A percentile compares a stretch with the other conserved stretches of the same genome.
These are phyloP conservation scores for Fonsecaea erecta DNA, from an alignment of 2,329 filamentous ascomycete genomes.

Conservation along the genomic window DNA sequence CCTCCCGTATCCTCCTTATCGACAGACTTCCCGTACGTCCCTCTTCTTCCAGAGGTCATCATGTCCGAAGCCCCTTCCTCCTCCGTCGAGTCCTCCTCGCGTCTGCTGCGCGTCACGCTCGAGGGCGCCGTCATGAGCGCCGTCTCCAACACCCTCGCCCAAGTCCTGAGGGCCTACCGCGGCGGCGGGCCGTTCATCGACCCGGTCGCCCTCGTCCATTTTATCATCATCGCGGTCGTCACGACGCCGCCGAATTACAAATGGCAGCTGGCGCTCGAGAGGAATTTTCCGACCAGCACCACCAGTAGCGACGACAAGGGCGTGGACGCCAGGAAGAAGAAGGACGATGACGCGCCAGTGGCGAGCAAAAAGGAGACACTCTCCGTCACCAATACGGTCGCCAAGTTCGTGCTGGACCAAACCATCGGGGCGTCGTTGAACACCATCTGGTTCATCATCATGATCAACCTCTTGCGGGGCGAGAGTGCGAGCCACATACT, in stretches of 20 bases:
- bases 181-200: slow-evolving; percentile 47
- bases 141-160: slow-evolving; percentile 74
- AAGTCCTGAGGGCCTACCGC: slow-evolving; percentile 67
- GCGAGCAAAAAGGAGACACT: slow-evolving; percentile 29
- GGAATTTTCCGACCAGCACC: slow-evolving; percentile 66
- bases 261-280: slow-evolving; percentile 82
- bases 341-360: slow-evolving; percentile 39
- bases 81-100: slow-evolving; percentile 14
- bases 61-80: slow-evolving; percentile 2
- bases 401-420: slow-evolving; percentile 57
- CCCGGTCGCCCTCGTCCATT: slow-evolving; percentile 63
- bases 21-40: not conserved
- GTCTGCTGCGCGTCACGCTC: slow-evolving; percentile 62
- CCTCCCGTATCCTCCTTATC: not conserved
- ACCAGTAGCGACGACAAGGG: slow-evolving; percentile 13
- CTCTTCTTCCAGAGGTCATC: not conserved
- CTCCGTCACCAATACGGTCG: slow-evolving; percentile 38
- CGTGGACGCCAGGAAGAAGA: slow-evolving; percentile 51
- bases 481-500: slow-evolving; percentile 41
- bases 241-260: slow-evolving; percentile 81
- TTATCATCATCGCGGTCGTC: slow-evolving; percentile 72
- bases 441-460: slow-evolving; percentile 61
- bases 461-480: slow-evolving; percentile 57
- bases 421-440: slow-evolving; percentile 62
- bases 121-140: slow-evolving; percentile 70